Evolutionary conservation across 805 yeast genomes (phyloP), one percentile per base, ranked within the genome.

Genomic region (Candida awuae): DNA sequence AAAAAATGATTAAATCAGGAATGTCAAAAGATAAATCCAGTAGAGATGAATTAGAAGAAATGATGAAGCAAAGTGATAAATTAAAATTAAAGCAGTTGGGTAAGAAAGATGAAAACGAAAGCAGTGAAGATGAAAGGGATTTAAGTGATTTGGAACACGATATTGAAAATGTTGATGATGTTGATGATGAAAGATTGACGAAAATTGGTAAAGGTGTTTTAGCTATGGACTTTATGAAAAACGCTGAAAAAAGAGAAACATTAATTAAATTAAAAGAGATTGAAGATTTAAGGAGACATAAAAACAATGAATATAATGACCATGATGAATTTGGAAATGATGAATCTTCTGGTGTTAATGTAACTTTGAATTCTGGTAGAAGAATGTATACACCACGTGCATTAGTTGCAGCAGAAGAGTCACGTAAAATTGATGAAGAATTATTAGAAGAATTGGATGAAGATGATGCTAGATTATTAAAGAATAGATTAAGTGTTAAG

Each of bases 181-280:
- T 48, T 8, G 69, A 60, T 9, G 62, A 52, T 8, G 69, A 63
- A 10, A 51, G 50, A 2, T 57, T 59, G 25, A 59, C 65, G 23
- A 70, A 66, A 32, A 58, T 79, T n/a, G 88, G 92, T 16, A 90
- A 88, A 59, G 97, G 97, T 39, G 80, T 90, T 16, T 63, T 90
- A 71, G 81, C 78, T 35, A 92, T 92, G 97, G 94, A 88, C 49
- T 90, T 90, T 59, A 90, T 90, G 97, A 80, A 71, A 48, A 82
- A 81, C 44, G 97, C 97, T 1, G 94, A 81, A 45, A 79, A 77
- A 40, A 71, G 79, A 48, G 73, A 75, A 45, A 71, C 68, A 42
- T 68, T 71, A 38, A 76, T 70, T 31, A 88, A 85, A 57, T 60
- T 67, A 37, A 67, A 68, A 42, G 70, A 71, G 23, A 57, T 77